Evolutionary conservation across 2,329 filamentous ascomycete species (phyloP), one percentile per base, ranked within the genome.

Genomic region (Alternaria arborescens): DNA sequence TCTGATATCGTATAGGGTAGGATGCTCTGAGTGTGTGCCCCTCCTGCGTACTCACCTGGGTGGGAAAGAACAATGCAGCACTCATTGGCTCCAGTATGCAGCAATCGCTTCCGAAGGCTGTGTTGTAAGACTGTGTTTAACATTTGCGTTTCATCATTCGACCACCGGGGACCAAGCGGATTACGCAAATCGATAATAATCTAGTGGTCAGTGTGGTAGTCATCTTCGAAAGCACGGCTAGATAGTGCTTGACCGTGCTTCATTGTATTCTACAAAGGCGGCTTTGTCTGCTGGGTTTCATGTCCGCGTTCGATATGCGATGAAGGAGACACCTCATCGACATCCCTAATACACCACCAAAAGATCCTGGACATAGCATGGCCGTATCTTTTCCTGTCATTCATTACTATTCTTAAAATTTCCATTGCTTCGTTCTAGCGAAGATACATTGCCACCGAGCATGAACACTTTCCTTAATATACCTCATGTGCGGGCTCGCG

Each of bases 251-350:
- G 22, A 38, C 46, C 46, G 46, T 50, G 46, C 46, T 50, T 50
- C 48, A 24, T 58, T 58, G 30, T 52, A 52, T 46, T 52, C 22
- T 52, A 58, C 55, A 58, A 58, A 52, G 55, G 40, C 46, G 34
- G 20, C 46, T 50, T 36, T 50, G 24, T 50, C 46, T 36, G 46
- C 46, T 38, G 36, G 46, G 55, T 58, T 52, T 58, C 55, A 58
- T 16, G 22, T 28, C 20, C 43, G 28, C 26, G 24, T 44, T 52
- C 46, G 30, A 50, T 34, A 50, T 50, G 46, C 46, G 32, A 50
- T 50, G 46, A 24, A 36, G 34, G 14, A 50, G 32, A 41, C 30
- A 46, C n/a, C 22, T 28, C 46, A 8, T 58, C 50, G 47, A 28
- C 24, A n/a, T 44, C 40, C 36, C 28, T 52, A 58, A 52, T 30